Base-by-base conservation (phyloP, 1,284 basidiomycete genomes). In the Heterobasidion irregulare region DNA sequence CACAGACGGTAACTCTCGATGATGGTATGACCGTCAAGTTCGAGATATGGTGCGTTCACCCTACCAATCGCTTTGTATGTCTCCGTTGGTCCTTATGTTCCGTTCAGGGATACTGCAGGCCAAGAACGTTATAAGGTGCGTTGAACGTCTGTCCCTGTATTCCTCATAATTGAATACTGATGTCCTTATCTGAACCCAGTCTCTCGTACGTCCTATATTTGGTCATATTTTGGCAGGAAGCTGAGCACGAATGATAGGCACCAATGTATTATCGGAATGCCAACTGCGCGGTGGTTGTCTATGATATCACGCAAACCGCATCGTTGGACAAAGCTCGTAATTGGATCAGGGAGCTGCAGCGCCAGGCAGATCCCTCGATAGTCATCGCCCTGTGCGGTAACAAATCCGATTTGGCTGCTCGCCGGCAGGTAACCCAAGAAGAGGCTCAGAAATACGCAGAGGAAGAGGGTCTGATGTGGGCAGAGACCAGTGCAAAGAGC, bases 311-410 rank as follows among this genome's bases (percentile, higher is more conserved):
- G 13, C 92, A 94, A 71, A 70, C 84, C 32, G 76, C 89, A 45
- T 86, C 95, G 8, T 83, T 98, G 57, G 94, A 98, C 75, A 98
- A 98, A 73, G 95, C 95, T 48, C 91, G 92, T 65, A 88, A 89
- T 62, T 98, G 95, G 95, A 96, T 98, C 64, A 83, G 91, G 58
- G 95, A 98, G 71, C 84, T 98, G 9, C 94, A 98, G 70, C 90
- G 95, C 57, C 95, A 98, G 75, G 95, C 95, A 47, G 96, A 98
- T 69, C 94, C 95, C 32, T 92, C 90, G 54, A 98, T 98, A 74
- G 85, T 95, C 62, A 95, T 97, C 67, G 92, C 94, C 47, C 83
- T 98, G 32, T 96, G 94, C 56, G 95, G 95, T 53, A 98, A 98
- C 80, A 98, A 98, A 76, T 74, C 84, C 13, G 95, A 98, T 72